Evolutionary conservation across 805 yeast species (phyloP), one percentile per base, ranked within the genome.

Genomic region (Schizosaccharomyces lindneri): DNA sequence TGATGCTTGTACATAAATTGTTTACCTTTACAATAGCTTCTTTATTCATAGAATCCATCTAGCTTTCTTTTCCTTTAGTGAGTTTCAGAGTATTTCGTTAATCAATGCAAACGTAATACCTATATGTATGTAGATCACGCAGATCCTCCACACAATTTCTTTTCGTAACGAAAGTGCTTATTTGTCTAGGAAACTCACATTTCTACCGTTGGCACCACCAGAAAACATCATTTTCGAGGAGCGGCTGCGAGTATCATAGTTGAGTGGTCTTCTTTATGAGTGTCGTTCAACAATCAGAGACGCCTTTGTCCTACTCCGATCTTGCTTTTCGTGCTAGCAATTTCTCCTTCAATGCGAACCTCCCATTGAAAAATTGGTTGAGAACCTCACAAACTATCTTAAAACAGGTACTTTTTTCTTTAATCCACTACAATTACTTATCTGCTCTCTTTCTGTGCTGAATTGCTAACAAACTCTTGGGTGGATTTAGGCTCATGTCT

Each of bases 321-420:
- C n/a, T 51, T 24, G 57, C 57, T 24, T 5, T 5, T 19, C 31
- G 57, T 66, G 84, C 84, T 4, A 71, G 70, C 63, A 72, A 74
- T 63, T 83, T 81, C 68, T 79, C 75, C 62, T 84, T 78, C 70
- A 77, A 81, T 48, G 68, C 75, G 2, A 64, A 68, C 0, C 75
- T 81, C 17, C 79, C 84, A 0, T 68, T 82, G 61, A 73, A 73
- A 57, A 70, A 78, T 27, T 82, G 86, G 77, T 66, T 82, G 39
- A 76, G 82, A 62, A 76, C 82, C 59, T 81, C 78, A 61, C 73
- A 70, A 57, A 76, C 75, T 19, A 72, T 76, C 66, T 71, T 71
- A 64, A 74, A 72, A 68, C 82, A 51, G 15, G 57, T 51, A 51
- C n/a, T 21, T 46, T 24, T 4, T 15, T n/a, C 4, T 2, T 36